A percentile compares a stretch with the other conserved stretches of the same genome.
Evolutionary conservation across 2,329 filamentous ascomycete species (phyloP).

Genomic region (Raffaelea albimanens): DNA sequence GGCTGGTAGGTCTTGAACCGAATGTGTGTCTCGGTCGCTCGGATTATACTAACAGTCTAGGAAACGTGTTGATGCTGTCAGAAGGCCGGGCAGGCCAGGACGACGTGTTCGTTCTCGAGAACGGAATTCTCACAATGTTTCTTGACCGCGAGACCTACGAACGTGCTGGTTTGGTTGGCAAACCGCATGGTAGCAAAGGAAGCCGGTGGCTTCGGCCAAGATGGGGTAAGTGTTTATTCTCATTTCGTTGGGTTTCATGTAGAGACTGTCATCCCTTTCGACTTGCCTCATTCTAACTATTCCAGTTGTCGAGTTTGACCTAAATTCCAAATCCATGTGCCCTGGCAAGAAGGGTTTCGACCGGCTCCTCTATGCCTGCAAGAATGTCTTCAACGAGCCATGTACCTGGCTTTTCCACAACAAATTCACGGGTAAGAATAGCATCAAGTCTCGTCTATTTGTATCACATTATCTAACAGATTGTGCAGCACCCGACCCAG

Average conservation of each 20-base stretch:
- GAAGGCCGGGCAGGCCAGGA: conserved; percentile 62
- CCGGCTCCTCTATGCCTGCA: conserved; percentile 66
- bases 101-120: conserved; percentile 60
- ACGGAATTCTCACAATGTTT: conserved; percentile 66
- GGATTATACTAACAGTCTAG: conserved; percentile 35
- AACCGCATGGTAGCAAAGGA: conserved; percentile 50
- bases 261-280: background rate
- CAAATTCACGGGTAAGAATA: conserved; percentile 31
- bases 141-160: conserved; percentile 78
- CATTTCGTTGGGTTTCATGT: no score
- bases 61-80: conserved; percentile 75
- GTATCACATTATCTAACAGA: conserved; percentile 14
- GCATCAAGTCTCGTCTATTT: conserved; percentile 27
- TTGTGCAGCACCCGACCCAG: conserved; percentile 33
- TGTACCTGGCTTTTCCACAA: conserved; percentile 74
- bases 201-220: conserved; percentile 53
- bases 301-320: conserved; percentile 67
- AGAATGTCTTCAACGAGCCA: conserved; percentile 61
- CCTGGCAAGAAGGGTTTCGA: conserved; percentile 79
- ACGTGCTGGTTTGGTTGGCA: conserved; percentile 68
- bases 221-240: conserved; percentile 67
- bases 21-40: background rate
- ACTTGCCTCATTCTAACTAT: background rate
- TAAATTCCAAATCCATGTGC: conserved; percentile 66
- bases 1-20: conserved; percentile 40